These are phyloP conservation scores for Annona squamosa DNA, from an alignment of 164 flowering plant species.

Conservation along the genomic window DNA sequence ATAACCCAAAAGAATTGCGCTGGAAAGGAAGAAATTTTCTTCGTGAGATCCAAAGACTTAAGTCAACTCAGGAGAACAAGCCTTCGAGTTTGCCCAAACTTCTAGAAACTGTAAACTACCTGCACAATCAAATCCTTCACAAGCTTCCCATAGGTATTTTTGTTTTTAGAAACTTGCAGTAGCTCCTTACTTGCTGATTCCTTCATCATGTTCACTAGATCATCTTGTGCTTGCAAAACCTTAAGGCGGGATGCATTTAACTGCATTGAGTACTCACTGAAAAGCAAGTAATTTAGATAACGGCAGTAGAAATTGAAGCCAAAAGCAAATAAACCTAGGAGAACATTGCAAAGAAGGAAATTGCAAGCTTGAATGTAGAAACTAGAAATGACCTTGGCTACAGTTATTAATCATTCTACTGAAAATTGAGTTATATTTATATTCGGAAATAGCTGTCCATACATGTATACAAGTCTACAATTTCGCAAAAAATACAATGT, in stretches of 20 bases:
- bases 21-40: background rate
- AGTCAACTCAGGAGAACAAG: background rate
- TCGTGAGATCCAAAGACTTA: background rate
- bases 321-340: background rate
- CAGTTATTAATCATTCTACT: no score
- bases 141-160: slow-evolving; percentile 37
- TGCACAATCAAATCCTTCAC: slow-evolving; percentile 53
- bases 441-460: no score
- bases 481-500: no score
- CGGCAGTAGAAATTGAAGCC: background rate
- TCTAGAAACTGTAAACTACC: slow-evolving; percentile 19
- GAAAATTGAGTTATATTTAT: no score
- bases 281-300: slow-evolving; percentile 9
- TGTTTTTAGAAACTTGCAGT: slow-evolving; percentile 26
- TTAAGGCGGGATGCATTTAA: slow-evolving; percentile 64
- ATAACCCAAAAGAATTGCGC: background rate
- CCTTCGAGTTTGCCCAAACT: background rate
- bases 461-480: no score
- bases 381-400: no score
- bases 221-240: slow-evolving; percentile 68
- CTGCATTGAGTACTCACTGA: slow-evolving; percentile 77
- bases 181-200: slow-evolving; percentile 54
- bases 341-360: background rate
- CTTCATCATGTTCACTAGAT: slow-evolving; percentile 53
- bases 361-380: background rate